Evolutionary conservation across 2,329 filamentous ascomycete species (phyloP), one percentile per base, ranked within the genome.

Genomic region (Tolypocladium inflatum): DNA sequence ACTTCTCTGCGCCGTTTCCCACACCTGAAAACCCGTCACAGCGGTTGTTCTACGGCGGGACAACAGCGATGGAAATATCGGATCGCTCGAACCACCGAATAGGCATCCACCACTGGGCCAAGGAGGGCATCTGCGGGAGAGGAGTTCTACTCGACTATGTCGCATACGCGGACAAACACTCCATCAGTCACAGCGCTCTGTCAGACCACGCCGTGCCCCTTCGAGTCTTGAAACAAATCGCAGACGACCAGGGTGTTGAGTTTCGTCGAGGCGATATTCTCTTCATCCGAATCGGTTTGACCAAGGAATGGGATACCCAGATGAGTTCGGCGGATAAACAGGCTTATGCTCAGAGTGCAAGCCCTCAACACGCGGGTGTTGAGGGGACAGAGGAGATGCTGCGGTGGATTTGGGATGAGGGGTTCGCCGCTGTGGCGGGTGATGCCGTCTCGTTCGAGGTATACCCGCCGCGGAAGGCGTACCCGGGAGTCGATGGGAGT

Each of bases 251-350:
- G 54, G 69, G 72, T 6, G 70, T 79, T n/a, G 71, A 66, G 0
- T 80, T 82, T 54, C 71, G 72, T 48, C 70, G 68, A 2, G 81
- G 80, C 2, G 81, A 83, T 57, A 76, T 83, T n/a, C 69, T 84
- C 8, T 74, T 84, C 58, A 54, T 65, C 1, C 61, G 63, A 6
- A 63, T 58, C 9, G 71, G 71, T 8, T 53, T 69, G 48, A 70
- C 66, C 13, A 62, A 59, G 23, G 63, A 67, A 45, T 71, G 68
- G 67, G 69, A 70, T 17, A 56, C 56, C 9, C 53, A 62, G 13
- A 68, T 69, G 67, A 61, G 54, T 21, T 33, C 53, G 1, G 62
- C 79, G 13, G 77, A 78, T 64, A 80, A 79, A 61, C 76, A 80
- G 43, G 69, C 83, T 19, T 83, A 76, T 66, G 59, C 72, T 60